These are phyloP conservation scores for Wilcoxina mikolae DNA, from an alignment of 495 filamentous ascomycete species.

Conservation along the genomic window DNA sequence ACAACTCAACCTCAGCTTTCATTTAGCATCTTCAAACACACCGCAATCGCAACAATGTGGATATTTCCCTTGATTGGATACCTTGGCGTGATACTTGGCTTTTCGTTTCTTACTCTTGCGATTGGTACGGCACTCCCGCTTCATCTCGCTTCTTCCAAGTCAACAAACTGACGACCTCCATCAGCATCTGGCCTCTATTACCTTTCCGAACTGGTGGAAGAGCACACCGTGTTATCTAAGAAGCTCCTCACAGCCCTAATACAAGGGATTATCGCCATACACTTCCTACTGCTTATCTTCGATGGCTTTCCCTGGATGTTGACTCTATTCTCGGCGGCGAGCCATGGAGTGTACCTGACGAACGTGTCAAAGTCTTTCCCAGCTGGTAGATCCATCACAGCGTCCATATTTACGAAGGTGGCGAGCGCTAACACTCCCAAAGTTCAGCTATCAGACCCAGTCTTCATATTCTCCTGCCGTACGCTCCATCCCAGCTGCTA, in stretches of 20 bases:
- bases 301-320: constrained; percentile 70
- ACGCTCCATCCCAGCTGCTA: constrained; percentile 15
- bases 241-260: constrained; percentile 70
- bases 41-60: constrained; percentile 53
- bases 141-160: background rate
- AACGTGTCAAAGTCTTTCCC: constrained; percentile 38
- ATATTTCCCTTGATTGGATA: constrained; percentile 83
- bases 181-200: constrained; percentile 96
- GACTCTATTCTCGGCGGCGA: constrained; percentile 59
- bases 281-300: constrained; percentile 58
- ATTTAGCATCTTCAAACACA: background rate
- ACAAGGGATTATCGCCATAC: constrained; percentile 63
- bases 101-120: constrained; percentile 80
- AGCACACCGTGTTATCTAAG: constrained; percentile 86
- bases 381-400: constrained; percentile 9
- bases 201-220: constrained; percentile 92
- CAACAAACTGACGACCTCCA: background rate
- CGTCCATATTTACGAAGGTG: background rate
- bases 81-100: constrained; percentile 71
- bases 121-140: constrained; percentile 51
- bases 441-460: constrained; percentile 74
- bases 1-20: background rate
- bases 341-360: constrained; percentile 75
- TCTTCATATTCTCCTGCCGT: constrained; percentile 78
- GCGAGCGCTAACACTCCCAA: constrained; percentile 54